Evolutionary conservation across 257 asterid species (phyloP).

Genomic region (Apocynum venetum): DNA sequence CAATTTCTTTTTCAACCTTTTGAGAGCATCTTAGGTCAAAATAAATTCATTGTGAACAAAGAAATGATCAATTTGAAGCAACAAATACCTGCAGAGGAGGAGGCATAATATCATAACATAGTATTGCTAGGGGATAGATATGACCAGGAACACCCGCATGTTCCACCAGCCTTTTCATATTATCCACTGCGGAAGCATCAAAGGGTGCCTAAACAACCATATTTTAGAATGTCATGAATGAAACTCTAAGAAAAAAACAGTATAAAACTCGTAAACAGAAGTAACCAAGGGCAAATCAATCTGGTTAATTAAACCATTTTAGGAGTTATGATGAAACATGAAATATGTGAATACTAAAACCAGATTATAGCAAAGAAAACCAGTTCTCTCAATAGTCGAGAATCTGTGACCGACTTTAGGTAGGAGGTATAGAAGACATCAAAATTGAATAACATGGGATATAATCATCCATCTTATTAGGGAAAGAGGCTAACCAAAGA

Average conservation of each 20-base stretch:
- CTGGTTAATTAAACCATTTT: background rate
- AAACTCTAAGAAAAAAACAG: background rate
- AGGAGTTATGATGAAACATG: background rate
- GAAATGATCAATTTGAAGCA: background rate
- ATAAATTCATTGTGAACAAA: constrained; percentile 7
- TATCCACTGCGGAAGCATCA: constrained; percentile 68
- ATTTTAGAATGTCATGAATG: background rate
- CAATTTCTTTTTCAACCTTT: constrained; percentile 88
- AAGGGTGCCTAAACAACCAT: constrained; percentile 56
- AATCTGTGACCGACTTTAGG: background rate
- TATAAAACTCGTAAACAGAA: background rate
- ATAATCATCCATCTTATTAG: background rate
- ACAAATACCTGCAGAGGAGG: constrained; percentile 66
- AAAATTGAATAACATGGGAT: background rate
- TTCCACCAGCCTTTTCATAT: constrained; percentile 80
- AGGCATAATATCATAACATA: constrained; percentile 75
- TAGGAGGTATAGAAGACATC: background rate
- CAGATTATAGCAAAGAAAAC: background rate
- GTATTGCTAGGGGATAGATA: constrained; percentile 63
- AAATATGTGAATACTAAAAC: background rate
- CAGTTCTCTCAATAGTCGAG: background rate
- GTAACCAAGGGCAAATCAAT: background rate
- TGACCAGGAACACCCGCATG: constrained; percentile 78
- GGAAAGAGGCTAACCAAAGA: background rate
- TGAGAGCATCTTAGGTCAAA: constrained; percentile 11